These are phyloP conservation scores for Suhomyces guaymorum DNA, from an alignment of 1,139 yeast genomes.

Conservation along the genomic window DNA sequence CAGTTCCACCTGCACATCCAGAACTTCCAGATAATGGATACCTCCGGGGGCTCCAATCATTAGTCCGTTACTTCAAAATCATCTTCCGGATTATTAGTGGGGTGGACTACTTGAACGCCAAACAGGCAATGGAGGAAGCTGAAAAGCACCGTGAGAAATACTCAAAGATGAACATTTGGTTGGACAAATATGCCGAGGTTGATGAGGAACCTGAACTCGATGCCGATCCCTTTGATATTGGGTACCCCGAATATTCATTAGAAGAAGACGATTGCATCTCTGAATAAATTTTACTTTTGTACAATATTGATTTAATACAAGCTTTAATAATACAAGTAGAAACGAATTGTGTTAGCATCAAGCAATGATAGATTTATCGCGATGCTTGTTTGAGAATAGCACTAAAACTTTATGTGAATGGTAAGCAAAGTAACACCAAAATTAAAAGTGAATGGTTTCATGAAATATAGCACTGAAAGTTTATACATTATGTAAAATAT, in stretches of 20 bases:
- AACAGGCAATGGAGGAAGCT: constrained; percentile 25
- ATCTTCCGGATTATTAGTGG: constrained; percentile 53
- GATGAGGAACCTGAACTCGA: constrained; percentile 18
- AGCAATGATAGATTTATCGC: too few species aligned
- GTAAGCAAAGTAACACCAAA: too few species aligned
- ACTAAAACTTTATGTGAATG: too few species aligned
- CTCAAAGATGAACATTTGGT: constrained; percentile 43
- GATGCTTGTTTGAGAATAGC: too few species aligned
- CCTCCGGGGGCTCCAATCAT: constrained; percentile 72
- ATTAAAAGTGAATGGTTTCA: too few species aligned
- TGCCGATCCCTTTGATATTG: constrained; percentile 29
- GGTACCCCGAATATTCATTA: constrained; percentile 22
- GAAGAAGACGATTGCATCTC: constrained; percentile 30
- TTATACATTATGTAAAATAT: too few species aligned
- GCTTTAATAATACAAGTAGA: too few species aligned
- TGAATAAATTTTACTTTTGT: constrained; percentile 22
- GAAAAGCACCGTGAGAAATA: constrained; percentile 26
- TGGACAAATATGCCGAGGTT: constrained; percentile 48
- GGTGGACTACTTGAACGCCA: constrained; percentile 18
- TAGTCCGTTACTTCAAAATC: constrained; percentile 59
- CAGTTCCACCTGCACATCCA: constrained; percentile 67
- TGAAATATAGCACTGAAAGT: too few species aligned
- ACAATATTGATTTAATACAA: too few species aligned
- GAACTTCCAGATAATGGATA: constrained; percentile 77
- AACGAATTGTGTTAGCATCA: too few species aligned